Evolutionary conservation across 2,329 filamentous ascomycete species (phyloP), one percentile per base, ranked within the genome.

Genomic region (Aspergillus ochraceus): DNA sequence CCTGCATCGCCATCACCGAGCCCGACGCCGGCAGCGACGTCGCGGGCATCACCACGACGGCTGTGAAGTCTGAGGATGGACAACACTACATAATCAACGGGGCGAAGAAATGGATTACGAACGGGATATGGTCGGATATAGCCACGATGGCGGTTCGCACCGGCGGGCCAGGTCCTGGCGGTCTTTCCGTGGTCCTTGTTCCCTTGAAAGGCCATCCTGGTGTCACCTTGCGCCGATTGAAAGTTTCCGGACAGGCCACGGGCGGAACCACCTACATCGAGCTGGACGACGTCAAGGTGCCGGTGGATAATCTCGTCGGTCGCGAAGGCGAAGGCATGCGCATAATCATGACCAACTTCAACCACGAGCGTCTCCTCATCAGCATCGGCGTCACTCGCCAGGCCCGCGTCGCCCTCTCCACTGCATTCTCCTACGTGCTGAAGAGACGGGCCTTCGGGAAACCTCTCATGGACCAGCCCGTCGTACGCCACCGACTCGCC

Each of bases 81-180:
- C 87, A 86, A 70, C 77, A 85, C 67, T 92, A 89, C 70, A 81
- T 92, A 51, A 77, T 92, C 52, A 91, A 90, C 59, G 89, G 89
- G n/a, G 81, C 83, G 0, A 92, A 92, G 83, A 91, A 92, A 77
- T 92, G 90, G 82, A 90, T 90, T 69, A 90, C 88, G 0, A 90
- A 90, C 67, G 89, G 86, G 5, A 86, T 90, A 60, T 90, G 87
- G 88, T 80, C 84, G 5, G 85, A 91, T 60, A 87, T 86, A 66
- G 81, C 83, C 6, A 84, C 83, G 32, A 90, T 91, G 87, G 90
- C 89, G 0, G 90, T 92, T 1, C 83, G 90, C 36, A 92, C 90
- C 0, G 89, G 89, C 17, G 87, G 85, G 0, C 83, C 86, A 0
- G 88, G 88, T 0, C 78, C 86, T 0, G 68, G 73, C 0, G 90